Conservation (phyloP, 495 filamentous ascomycete genomes). For the Hypoxylon intermedium region DNA sequence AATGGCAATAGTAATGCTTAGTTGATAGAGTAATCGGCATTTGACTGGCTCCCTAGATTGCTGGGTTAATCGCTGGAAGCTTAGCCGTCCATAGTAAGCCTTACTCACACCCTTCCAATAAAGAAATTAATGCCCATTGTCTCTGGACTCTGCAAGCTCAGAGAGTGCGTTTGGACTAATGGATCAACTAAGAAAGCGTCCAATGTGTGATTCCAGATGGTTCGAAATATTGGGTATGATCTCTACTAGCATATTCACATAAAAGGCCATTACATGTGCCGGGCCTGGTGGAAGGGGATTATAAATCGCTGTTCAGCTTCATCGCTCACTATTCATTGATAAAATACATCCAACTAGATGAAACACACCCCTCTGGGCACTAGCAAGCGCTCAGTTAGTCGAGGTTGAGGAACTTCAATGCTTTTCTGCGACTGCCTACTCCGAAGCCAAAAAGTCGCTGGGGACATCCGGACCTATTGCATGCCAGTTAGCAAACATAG, state of each 20-base stretch:
- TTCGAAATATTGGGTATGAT: no score
- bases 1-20: neutral
- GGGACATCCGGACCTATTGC: conserved; percentile 38
- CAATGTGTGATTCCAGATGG: no score
- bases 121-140: no score
- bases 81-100: neutral
- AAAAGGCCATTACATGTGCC: no score
- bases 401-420: neutral
- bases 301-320: conserved; percentile 5
- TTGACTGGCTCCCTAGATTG: neutral
- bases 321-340: conserved; percentile 8
- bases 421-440: neutral
- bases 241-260: no score
- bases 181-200: no score
- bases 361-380: neutral
- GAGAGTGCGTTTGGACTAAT: no score
- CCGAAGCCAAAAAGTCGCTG: conserved; percentile 27
- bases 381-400: neutral
- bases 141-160: no score
- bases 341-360: conserved; percentile 14
- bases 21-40: neutral
- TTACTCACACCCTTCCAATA: neutral
- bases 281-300: neutral
- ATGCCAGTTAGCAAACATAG: neutral
- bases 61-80: neutral